Evolutionary conservation across 164 flowering plant genomes (phyloP), one percentile per base, ranked within the genome.

Genomic region (Magnolia sinica): DNA sequence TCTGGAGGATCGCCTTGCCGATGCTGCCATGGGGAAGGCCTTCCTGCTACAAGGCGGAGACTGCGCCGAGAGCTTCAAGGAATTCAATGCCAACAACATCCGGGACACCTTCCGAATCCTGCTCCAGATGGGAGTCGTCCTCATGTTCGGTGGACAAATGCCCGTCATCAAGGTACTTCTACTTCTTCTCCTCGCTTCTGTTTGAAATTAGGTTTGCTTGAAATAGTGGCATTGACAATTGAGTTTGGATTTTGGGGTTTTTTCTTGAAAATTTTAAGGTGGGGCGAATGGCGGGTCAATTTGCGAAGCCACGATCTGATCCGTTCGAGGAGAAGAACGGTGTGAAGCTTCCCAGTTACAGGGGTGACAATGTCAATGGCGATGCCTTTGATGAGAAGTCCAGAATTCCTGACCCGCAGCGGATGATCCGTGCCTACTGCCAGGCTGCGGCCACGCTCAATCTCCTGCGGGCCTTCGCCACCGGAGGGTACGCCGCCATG

Each of bases 211-310:
- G 61, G 61, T 16, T 16, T 55, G 61, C 61, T 55, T 55, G 61
- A 55, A 55, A 55, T 16, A 3, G 16, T 11, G 16, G 61, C 61
- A 55, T 55, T 55, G 18, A 16, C 61, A 16, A 16, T 9, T 2
- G 18, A 16, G 61, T 0, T 20, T 20, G 68, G 19, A 19, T 20
- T 64, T 64, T 64, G 68, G 24, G 68, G 68, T n/a, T n/a, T 49
- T 70, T 49, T 7, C 14, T 37, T 68, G 16, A 24, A 45, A 45
- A 3, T 19, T 55, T 31, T 55, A 74, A 94, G 97, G 97, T 92
- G 61, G 98, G 98, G 59, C 88, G 98, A 82, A 94, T 94, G 98
- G 98, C 98, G 11, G 98, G 98, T 51, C 98, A 94, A 66, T 94
- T 94, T 83, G 98, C 98, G 10, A 94, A 94, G 84, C 97, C 98